Conservation (phyloP, 495 filamentous ascomycete species). For the Cairneyella variabilis region DNA sequence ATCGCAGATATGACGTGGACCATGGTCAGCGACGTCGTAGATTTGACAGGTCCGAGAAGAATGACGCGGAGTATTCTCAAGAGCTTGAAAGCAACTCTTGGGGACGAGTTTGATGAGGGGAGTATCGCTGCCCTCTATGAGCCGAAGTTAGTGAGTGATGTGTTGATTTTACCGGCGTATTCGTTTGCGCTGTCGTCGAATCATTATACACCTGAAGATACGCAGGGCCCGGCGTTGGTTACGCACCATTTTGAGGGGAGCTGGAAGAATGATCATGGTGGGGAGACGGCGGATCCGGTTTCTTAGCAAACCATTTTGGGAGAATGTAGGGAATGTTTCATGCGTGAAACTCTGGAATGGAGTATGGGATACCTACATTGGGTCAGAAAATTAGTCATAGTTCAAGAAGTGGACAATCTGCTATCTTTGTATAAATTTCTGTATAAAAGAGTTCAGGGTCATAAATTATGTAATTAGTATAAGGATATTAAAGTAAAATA, state of each 20-base stretch:
- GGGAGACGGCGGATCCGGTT: neutral
- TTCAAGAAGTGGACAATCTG: no score
- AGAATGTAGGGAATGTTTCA: no score
- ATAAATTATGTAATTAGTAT: no score
- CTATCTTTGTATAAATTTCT: no score
- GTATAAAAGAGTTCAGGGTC: no score
- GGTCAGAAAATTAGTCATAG: no score
- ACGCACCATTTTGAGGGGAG: conserved; percentile 12
- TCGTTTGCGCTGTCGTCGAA: conserved; percentile 15
- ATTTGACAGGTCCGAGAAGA: conserved; percentile 28
- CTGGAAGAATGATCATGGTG: conserved; percentile 14
- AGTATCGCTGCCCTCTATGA: conserved; percentile 24
- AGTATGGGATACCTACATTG: no score
- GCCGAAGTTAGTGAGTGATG: conserved; percentile 27
- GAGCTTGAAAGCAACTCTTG: conserved; percentile 24
- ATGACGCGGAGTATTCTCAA: conserved; percentile 29
- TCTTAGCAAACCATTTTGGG: no score
- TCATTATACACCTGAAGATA: neutral
- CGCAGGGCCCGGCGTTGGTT: conserved; percentile 4
- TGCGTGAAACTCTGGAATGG: no score
- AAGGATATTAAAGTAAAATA: no score
- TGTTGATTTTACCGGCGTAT: conserved; percentile 28
- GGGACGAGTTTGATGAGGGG: conserved; percentile 4
- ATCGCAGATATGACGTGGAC: conserved; percentile 25
- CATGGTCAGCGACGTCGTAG: conserved; percentile 26